Conservation (phyloP, 345 rosid genomes). For the Brassica nigra region DNA sequence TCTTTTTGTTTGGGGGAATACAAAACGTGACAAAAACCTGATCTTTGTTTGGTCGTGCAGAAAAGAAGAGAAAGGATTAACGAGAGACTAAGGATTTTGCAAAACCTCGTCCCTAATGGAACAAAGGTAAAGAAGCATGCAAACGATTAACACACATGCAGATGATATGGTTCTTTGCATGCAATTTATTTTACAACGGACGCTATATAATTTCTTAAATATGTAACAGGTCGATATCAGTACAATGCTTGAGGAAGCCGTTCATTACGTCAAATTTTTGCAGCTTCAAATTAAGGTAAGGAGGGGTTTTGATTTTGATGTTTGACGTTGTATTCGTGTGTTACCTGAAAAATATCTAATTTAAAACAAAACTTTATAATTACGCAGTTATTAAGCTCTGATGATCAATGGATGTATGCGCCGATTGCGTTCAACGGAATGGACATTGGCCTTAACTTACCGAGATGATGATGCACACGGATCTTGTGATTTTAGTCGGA, state of each 20-base stretch:
- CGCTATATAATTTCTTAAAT: background rate
- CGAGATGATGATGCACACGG: conserved; percentile 23
- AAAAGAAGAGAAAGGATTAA: conserved; percentile 88
- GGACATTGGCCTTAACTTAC: conserved; percentile 57
- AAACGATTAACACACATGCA: conserved; percentile 9
- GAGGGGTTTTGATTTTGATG: background rate
- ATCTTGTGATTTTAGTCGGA: conserved; percentile 18
- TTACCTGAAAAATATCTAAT: conserved; percentile 9
- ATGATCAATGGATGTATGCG: conserved; percentile 91
- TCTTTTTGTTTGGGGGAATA: background rate
- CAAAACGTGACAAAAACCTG: background rate
- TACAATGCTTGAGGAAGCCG: conserved; percentile 98
- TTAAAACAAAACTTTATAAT: background rate
- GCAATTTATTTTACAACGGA: background rate
- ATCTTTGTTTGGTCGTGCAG: conserved; percentile 44
- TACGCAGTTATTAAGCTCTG: conserved; percentile 76
- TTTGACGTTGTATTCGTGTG: background rate
- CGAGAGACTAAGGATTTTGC: conserved; percentile 75
- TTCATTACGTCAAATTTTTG: conserved; percentile 78
- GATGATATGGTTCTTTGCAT: background rate
- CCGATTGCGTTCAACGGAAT: conserved; percentile 88
- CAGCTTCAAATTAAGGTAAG: conserved; percentile 82
- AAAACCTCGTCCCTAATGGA: conserved; percentile 86
- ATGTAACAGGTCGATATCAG: conserved; percentile 77
- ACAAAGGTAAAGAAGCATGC: conserved; percentile 60